These are phyloP conservation scores for Prunus yedoensis DNA, from an alignment of 331 rosid species.

Conservation along the genomic window DNA sequence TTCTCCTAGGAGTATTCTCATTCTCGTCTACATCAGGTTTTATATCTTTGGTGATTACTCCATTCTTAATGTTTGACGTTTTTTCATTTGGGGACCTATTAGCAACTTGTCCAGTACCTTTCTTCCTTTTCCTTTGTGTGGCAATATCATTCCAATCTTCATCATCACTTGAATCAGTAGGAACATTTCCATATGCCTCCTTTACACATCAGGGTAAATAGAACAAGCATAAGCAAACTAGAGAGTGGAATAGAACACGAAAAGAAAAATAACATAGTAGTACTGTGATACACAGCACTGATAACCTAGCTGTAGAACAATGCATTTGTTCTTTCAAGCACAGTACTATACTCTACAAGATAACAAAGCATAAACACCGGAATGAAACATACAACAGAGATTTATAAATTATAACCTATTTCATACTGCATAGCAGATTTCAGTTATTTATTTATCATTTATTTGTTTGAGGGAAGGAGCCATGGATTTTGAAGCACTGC, in stretches of 20 bases:
- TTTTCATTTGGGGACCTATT: slow-evolving; percentile 39
- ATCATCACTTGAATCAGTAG: slow-evolving; percentile 75
- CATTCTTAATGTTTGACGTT: slow-evolving; percentile 26
- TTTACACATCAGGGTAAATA: slow-evolving; percentile 33
- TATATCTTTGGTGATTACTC: slow-evolving; percentile 9
- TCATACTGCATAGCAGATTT: background rate
- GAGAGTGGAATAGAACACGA: background rate
- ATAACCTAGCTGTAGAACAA: background rate
- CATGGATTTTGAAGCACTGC: background rate
- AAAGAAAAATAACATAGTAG: background rate
- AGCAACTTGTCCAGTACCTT: slow-evolving; percentile 34
- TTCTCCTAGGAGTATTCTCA: slow-evolving; percentile 37
- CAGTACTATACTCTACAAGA: background rate
- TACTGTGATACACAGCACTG: background rate
- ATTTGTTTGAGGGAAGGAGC: background rate
- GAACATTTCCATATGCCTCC: slow-evolving; percentile 67
- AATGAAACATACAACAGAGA: background rate
- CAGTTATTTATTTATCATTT: background rate
- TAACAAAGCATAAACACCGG: background rate
- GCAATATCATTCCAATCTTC: slow-evolving; percentile 57
- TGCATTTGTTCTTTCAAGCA: slow-evolving; percentile 2
- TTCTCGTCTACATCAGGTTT: slow-evolving; percentile 21
- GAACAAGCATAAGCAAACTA: slow-evolving; percentile 25
- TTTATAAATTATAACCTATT: background rate
- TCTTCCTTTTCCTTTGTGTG: slow-evolving; percentile 46